phyloP scores from a whole-genome alignment of 768 basidiomycete species.

The Russula dissimulans region DNA sequence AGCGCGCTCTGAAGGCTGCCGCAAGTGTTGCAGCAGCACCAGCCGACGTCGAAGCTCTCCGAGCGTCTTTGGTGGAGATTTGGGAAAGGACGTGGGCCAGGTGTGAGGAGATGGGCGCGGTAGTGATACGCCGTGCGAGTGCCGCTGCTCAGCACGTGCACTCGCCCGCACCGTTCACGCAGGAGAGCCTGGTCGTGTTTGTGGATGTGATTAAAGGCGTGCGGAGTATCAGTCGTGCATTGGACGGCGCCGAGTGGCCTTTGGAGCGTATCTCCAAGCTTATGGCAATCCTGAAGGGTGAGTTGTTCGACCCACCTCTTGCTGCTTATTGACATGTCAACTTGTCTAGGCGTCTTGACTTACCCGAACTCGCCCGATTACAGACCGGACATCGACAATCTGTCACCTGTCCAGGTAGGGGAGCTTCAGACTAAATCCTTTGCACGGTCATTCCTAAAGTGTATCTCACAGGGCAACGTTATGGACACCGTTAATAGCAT shows the following conservation, averaged over 20 bases:
- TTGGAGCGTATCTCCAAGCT: slow-evolving; percentile 55
- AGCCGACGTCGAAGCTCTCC: slow-evolving; percentile 23
- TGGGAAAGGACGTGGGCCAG: slow-evolving; percentile 63
- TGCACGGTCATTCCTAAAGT: background rate
- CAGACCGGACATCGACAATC: slow-evolving; percentile 73
- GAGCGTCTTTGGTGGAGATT: slow-evolving; percentile 35
- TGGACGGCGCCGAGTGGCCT: slow-evolving; percentile 54
- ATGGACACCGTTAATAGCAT: slow-evolving; percentile 62
- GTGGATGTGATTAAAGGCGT: slow-evolving; percentile 62
- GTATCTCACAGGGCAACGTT: slow-evolving; percentile 45
- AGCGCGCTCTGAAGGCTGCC: slow-evolving; percentile 64
- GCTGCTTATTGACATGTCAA: too few relatives aligned
- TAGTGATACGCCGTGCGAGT: slow-evolving; percentile 31
- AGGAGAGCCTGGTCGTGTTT: slow-evolving; percentile 79
- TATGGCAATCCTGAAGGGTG: slow-evolving; percentile 72
- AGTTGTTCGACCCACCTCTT: slow-evolving; percentile 4
- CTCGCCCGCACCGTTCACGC: slow-evolving; percentile 46
- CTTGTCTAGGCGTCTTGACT: slow-evolving; percentile 52
- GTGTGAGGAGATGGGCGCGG: slow-evolving; percentile 56
- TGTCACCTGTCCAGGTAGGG: slow-evolving; percentile 71
- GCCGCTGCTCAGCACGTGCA: slow-evolving; percentile 6
- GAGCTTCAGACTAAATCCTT: background rate
- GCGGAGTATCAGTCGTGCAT: slow-evolving; percentile 38
- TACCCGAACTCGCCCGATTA: slow-evolving; percentile 81
- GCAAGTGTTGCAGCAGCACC: slow-evolving; percentile 37